Conservation (phyloP, 164 flowering plant species). For the Stephania yunnanensis region DNA sequence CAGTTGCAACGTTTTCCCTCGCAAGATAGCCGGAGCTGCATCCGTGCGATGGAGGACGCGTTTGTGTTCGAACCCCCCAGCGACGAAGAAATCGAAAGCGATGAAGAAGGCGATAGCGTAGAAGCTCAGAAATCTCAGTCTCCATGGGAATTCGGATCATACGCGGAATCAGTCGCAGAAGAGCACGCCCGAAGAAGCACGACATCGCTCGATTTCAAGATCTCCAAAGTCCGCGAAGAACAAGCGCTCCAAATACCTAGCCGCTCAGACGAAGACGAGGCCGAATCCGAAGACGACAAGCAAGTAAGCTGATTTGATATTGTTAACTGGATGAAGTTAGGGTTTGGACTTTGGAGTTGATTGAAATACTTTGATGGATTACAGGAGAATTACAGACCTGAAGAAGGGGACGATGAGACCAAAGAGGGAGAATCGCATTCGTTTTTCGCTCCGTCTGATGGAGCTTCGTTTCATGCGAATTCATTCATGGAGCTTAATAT, state of each 20-base stretch:
- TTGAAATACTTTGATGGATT: background rate
- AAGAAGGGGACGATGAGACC: slow-evolving; percentile 39
- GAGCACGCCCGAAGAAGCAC: slow-evolving; percentile 85
- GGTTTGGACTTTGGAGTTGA: background rate
- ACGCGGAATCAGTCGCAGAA: slow-evolving; percentile 70
- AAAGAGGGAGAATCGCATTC: slow-evolving; percentile 29
- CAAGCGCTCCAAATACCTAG: slow-evolving; percentile 20
- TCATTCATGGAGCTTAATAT: slow-evolving; percentile 89
- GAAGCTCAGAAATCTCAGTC: slow-evolving; percentile 41
- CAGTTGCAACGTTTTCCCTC: background rate
- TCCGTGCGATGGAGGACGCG: slow-evolving; percentile 19
- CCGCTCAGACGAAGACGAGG: slow-evolving; percentile 23
- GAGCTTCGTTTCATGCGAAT: slow-evolving; percentile 72
- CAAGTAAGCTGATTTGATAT: slow-evolving; percentile 32
- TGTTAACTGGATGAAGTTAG: background rate
- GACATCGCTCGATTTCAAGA: slow-evolving; percentile 79
- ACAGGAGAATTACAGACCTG: slow-evolving; percentile 56
- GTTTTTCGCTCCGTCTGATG: slow-evolving; percentile 60
- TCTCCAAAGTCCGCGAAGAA: slow-evolving; percentile 45
- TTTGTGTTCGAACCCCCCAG: slow-evolving; percentile 64
- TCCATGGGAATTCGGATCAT: slow-evolving; percentile 86
- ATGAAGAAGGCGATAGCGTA: slow-evolving; percentile 17
- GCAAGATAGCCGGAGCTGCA: background rate
- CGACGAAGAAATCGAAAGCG: slow-evolving; percentile 46
- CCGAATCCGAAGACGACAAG: slow-evolving; percentile 38